Base-by-base conservation (phyloP, 2,329 filamentous ascomycete genomes). In the Fusarium udum region DNA sequence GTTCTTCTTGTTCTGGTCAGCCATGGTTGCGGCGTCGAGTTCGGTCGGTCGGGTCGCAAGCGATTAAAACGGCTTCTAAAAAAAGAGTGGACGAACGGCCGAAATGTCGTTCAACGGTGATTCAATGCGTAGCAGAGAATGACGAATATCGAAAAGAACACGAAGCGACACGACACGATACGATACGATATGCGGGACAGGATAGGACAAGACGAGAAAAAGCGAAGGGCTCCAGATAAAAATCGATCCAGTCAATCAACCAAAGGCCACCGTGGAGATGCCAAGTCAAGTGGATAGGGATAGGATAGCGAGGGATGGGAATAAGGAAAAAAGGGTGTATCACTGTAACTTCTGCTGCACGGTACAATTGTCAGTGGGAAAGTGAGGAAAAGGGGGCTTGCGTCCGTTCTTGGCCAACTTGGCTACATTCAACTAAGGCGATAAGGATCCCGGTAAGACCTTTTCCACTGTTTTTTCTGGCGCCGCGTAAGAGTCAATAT, bases 1-100 rank as follows among this genome's bases (percentile, higher is more conserved):
- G 61, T 73, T 75, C 65, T 75, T 74, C 61, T 74, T 75, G 49
- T 72, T 73, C 52, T 69, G 67, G 45, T 74, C 72, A 42, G 72
- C 69, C 72, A 74, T 74, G 51, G 48, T 28, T 61, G n/a, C 31
- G 55, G 46, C 26, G 40, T 57, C 14, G 39, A 39, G 55, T 58
- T 58, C 31, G 40, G 56, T 61, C 57, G 58, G 56, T 53, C 49
- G 63, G 64, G 43, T 70, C 56, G 61, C 57, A 51, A 59, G 61
- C 52, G 60, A 55, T 43, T 59, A 51, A 34, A 34, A 61, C 32
- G 31, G 40, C 57, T 49, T 64, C 39, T 45, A 61, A 52, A 52
- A 75, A 74, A 72, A 65, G 72, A 74, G 72, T 61, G 72, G 72
- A 74, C 72, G 72, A 74, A 74, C 72, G 67, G 71, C 72, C 42